A percentile compares a stretch with the other conserved stretches of the same genome.
Conservation (phyloP, 176 grass and related monocot genomes). For the Hordeum marinum region DNA sequence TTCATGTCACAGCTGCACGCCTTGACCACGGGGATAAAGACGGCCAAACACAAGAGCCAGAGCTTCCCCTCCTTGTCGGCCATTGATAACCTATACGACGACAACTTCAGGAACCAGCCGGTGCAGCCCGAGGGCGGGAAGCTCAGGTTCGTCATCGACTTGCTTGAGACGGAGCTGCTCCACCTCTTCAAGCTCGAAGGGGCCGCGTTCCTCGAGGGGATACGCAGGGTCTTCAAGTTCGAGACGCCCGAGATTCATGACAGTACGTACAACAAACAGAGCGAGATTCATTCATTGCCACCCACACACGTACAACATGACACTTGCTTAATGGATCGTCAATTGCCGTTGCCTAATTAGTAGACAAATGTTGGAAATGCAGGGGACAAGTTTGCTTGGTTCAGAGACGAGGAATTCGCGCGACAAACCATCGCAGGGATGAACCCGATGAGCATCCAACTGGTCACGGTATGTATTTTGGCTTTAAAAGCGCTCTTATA, state of each 20-base stretch:
- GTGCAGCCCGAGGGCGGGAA: not conserved
- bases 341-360: not conserved
- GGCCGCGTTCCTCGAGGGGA: not conserved
- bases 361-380: not conserved
- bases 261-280: not conserved
- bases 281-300: not conserved
- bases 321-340: not conserved
- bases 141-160: not conserved
- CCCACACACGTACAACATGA: too few relatives aligned
- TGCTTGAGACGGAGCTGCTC: not conserved
- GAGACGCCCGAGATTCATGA: not conserved
- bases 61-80: constrained; percentile 38
- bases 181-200: not conserved
- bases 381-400: constrained; percentile 73
- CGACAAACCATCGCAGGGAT: constrained; percentile 59
- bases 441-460: constrained; percentile 55
- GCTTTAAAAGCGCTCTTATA: too few relatives aligned
- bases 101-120: constrained; percentile 13
- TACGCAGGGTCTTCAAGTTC: not conserved
- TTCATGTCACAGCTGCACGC: not conserved
- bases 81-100: constrained; percentile 44
- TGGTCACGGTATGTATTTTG: constrained; percentile 32
- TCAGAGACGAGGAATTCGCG: constrained; percentile 72
- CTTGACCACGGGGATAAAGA: not conserved
- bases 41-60: not conserved